Conservation (phyloP, 257 asterid genomes). For the Galeopsis tetrahit region DNA sequence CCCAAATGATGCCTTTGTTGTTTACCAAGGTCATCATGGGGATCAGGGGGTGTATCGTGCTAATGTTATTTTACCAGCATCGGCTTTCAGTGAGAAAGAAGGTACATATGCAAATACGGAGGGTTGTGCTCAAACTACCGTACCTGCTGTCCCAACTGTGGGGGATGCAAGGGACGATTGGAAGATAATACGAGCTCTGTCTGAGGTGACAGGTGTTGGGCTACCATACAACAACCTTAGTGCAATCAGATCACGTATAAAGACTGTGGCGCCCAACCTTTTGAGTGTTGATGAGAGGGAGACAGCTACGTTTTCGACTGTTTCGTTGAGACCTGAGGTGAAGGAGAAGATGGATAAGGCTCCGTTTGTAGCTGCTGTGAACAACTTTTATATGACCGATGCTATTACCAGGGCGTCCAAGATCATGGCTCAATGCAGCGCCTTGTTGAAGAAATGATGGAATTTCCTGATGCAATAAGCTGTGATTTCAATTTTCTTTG, state of each 20-base stretch:
- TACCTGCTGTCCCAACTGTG: slow-evolving; percentile 96
- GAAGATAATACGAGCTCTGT: slow-evolving; percentile 85
- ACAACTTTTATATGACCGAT: slow-evolving; percentile 95
- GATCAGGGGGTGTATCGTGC: slow-evolving; percentile 92
- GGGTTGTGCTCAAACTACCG: slow-evolving; percentile 84
- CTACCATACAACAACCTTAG: slow-evolving; percentile 68
- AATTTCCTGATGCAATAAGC: slow-evolving; percentile 50
- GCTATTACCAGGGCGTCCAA: slow-evolving; percentile 94
- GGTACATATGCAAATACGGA: slow-evolving; percentile 92
- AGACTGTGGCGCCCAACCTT: slow-evolving; percentile 89
- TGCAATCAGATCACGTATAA: slow-evolving; percentile 69
- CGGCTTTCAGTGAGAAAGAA: slow-evolving; percentile 94
- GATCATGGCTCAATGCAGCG: slow-evolving; percentile 97
- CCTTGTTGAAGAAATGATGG: slow-evolving; percentile 60
- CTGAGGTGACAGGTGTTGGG: slow-evolving; percentile 73
- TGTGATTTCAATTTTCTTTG: slow-evolving; percentile 26
- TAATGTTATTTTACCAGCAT: slow-evolving; percentile 85
- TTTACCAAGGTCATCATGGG: slow-evolving; percentile 99
- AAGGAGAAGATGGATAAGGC: slow-evolving; percentile 52
- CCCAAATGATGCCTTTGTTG: slow-evolving; percentile 88
- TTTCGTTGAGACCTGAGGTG: slow-evolving; percentile 71
- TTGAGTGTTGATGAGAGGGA: slow-evolving; percentile 79
- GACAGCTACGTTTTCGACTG: slow-evolving; percentile 68
- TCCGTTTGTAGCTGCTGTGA: slow-evolving; percentile 64
- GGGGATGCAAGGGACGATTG: slow-evolving; percentile 98